A percentile compares a stretch with the other conserved stretches of the same genome.
These are phyloP conservation scores for Trichophyton verrucosum DNA, from an alignment of 2,329 filamentous ascomycete genomes.

Conservation along the genomic window DNA sequence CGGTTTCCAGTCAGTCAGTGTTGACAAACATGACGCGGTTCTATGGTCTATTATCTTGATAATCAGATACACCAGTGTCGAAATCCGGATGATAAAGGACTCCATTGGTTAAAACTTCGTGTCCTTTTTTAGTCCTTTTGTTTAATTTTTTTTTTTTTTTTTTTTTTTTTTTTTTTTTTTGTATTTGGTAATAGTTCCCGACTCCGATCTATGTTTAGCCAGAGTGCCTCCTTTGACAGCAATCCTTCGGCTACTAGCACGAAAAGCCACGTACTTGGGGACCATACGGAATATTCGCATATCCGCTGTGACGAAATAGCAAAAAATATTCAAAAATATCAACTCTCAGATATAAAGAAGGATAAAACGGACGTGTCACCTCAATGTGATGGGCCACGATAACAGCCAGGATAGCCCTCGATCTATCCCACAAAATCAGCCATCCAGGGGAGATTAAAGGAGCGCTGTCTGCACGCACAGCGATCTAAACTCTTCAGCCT, in stretches of 20 bases:
- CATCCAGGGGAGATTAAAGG: conserved; percentile 1
- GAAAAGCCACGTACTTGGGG: background rate
- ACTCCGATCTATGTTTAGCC: too few species aligned
- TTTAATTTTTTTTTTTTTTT: too few species aligned
- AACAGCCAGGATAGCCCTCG: background rate
- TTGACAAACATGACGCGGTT: background rate
- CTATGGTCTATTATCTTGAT: background rate
- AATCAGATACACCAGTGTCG: background rate
- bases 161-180: too few species aligned
- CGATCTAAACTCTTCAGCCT: background rate
- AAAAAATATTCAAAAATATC: background rate
- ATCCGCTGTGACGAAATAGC: background rate
- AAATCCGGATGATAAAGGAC: too few species aligned
- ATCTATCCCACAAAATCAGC: background rate
- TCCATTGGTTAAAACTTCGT: too few species aligned
- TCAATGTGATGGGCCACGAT: background rate
- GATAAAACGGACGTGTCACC: background rate
- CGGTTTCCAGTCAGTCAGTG: background rate
- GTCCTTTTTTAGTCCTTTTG: too few species aligned
- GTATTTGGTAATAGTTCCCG: too few species aligned
- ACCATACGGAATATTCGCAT: background rate
- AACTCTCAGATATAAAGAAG: background rate
- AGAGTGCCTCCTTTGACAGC: too few species aligned
- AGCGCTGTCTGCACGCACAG: background rate
- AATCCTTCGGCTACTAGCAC: background rate